phyloP scores from a whole-genome alignment of 2,329 filamentous ascomycete genomes.

The Calycina herbarum region DNA sequence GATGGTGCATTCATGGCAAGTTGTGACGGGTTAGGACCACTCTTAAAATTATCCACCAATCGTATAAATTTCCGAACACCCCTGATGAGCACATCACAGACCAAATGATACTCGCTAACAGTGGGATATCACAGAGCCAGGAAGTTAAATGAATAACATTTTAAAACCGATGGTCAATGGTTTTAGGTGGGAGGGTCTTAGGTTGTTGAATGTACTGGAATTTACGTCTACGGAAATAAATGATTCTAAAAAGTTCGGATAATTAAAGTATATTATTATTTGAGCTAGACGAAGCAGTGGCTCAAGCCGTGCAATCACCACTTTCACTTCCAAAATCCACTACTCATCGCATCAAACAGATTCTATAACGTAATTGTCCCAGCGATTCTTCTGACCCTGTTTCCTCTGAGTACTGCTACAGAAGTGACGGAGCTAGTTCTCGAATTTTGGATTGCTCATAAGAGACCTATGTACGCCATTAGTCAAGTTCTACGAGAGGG shows the following conservation, averaged over 20 bases:
- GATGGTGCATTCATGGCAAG: background rate
- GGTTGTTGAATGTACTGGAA: too few relatives aligned
- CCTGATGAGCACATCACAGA: background rate
- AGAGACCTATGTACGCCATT: background rate
- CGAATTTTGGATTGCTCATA: background rate
- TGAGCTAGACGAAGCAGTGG: too few relatives aligned
- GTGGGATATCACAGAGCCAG: too few relatives aligned
- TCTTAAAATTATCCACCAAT: background rate
- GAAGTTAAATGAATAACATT: too few relatives aligned
- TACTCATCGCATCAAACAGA: background rate
- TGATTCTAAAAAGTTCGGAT: too few relatives aligned
- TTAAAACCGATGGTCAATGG: too few relatives aligned
- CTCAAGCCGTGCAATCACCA: too few relatives aligned
- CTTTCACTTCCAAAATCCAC: too few relatives aligned
- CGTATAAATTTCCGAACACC: background rate
- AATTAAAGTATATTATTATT: too few relatives aligned
- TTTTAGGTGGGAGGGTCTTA: too few relatives aligned
- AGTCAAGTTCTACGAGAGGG: background rate
- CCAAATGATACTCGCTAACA: background rate
- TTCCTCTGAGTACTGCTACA: too few relatives aligned
- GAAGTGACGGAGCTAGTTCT: background rate
- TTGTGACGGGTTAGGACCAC: background rate
- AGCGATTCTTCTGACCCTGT: background rate
- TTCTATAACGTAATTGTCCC: background rate
- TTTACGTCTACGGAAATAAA: too few relatives aligned